A percentile compares a stretch with the other conserved stretches of the same genome.
Evolutionary conservation across 441 rosid species (phyloP).

Genomic region (Pelargonium australe): DNA sequence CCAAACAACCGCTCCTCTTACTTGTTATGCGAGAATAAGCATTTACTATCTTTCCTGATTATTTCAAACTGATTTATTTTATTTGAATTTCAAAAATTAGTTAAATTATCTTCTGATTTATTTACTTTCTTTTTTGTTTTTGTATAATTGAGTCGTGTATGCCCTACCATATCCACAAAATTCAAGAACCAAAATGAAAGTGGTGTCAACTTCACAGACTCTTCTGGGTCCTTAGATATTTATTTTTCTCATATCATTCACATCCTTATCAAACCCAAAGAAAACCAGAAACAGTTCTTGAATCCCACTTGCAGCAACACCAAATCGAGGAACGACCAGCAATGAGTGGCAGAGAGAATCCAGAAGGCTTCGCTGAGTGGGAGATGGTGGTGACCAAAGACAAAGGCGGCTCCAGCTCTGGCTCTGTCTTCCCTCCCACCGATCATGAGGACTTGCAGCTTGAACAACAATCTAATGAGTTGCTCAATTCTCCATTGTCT

Average conservation of each 20-base stretch:
- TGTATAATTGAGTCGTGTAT: neutral
- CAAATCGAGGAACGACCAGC: neutral
- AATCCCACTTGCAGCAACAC: neutral
- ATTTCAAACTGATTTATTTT: too few relatives aligned
- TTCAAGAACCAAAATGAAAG: neutral
- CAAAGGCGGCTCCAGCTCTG: neutral
- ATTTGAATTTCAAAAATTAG: too few relatives aligned
- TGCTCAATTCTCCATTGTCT: neutral
- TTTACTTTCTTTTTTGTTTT: too few relatives aligned
- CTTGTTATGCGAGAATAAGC: too few relatives aligned
- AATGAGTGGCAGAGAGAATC: neutral
- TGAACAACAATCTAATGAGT: neutral
- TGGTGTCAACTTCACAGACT: neutral
- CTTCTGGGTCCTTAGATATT: neutral
- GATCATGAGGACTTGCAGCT: neutral
- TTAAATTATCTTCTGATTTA: too few relatives aligned
- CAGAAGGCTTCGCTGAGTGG: neutral
- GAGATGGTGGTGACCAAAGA: neutral
- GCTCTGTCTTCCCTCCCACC: neutral
- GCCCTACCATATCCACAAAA: conserved; percentile 4
- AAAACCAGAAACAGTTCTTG: neutral
- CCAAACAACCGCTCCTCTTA: neutral
- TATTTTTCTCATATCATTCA: neutral
- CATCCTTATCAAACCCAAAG: neutral
- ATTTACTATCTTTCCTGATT: too few relatives aligned